Conservation (phyloP, 2,329 filamentous ascomycete genomes). For the Truncatella angustata region DNA sequence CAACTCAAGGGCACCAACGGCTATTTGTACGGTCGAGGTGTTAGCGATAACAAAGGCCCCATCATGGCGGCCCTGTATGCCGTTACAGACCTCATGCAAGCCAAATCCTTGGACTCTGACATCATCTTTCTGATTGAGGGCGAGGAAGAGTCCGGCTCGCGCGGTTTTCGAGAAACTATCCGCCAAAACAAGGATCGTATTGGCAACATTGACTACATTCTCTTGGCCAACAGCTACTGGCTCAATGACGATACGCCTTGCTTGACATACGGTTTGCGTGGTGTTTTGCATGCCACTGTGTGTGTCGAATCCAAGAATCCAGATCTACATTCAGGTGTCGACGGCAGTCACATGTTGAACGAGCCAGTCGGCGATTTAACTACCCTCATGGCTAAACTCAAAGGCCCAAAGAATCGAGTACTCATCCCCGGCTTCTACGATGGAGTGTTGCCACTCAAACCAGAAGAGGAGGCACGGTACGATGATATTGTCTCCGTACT, state of each 20-base stretch:
- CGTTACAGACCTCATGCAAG: slow-evolving; percentile 81
- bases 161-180: slow-evolving; percentile 84
- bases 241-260: slow-evolving; percentile 94
- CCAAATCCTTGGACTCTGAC: slow-evolving; percentile 81
- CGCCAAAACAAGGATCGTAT: slow-evolving; percentile 78
- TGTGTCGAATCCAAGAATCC: slow-evolving; percentile 83
- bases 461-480: slow-evolving; percentile 76
- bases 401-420: slow-evolving; percentile 76
- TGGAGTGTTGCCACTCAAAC: slow-evolving; percentile 70
- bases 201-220: slow-evolving; percentile 87
- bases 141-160: slow-evolving; percentile 91
- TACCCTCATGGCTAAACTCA: slow-evolving; percentile 75
- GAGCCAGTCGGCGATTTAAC: slow-evolving; percentile 92
- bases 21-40: slow-evolving; percentile 92
- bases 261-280: slow-evolving; percentile 88
- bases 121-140: slow-evolving; percentile 94
- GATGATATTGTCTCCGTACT: slow-evolving; percentile 79
- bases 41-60: slow-evolving; percentile 96
- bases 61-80: slow-evolving; percentile 93
- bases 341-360: slow-evolving; percentile 85
- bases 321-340: slow-evolving; percentile 94
- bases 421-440: slow-evolving; percentile 89
- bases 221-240: slow-evolving; percentile 98
- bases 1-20: slow-evolving; percentile 85
- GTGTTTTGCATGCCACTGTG: slow-evolving; percentile 89